These are phyloP conservation scores for Beta corolliflora DNA, from an alignment of 179 eudicot species.

Conservation along the genomic window DNA sequence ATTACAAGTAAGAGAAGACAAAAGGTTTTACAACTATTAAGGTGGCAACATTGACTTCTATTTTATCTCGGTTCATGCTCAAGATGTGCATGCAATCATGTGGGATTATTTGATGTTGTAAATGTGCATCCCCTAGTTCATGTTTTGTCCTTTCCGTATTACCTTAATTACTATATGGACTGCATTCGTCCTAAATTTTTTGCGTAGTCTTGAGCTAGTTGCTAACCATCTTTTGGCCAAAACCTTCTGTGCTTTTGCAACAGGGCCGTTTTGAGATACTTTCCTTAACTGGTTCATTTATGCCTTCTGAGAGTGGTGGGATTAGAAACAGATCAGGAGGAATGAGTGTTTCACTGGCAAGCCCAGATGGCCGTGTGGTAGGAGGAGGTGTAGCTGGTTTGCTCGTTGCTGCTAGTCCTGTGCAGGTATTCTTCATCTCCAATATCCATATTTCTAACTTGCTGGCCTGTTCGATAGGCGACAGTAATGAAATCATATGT, in stretches of 20 bases:
- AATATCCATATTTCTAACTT: background rate
- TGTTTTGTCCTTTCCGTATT: background rate
- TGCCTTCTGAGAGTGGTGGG: conserved; percentile 87
- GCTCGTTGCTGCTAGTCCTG: conserved; percentile 82
- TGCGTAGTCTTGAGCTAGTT: background rate
- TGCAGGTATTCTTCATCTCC: conserved; percentile 56
- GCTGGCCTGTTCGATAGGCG: too few species aligned
- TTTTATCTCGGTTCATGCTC: background rate
- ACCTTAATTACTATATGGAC: background rate
- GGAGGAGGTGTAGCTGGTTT: conserved; percentile 98
- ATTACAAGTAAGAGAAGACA: too few species aligned
- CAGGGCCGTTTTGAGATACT: conserved; percentile 98
- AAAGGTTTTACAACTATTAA: too few species aligned
- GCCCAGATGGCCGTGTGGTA: conserved; percentile 95
- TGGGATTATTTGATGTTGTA: too few species aligned
- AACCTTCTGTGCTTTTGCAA: background rate
- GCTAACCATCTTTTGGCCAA: background rate
- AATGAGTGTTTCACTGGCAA: conserved; percentile 89
- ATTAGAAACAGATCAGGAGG: conserved; percentile 86
- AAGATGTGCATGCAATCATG: too few species aligned
- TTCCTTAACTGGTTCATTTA: conserved; percentile 84
- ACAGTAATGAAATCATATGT: too few species aligned
- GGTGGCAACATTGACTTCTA: too few species aligned
- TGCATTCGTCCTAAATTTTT: background rate
- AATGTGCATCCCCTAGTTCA: background rate